A percentile compares a stretch with the other conserved stretches of the same genome.
Evolutionary conservation across 2,329 filamentous ascomycete genomes (phyloP).

Genomic region (Fusarium tjaetaba): DNA sequence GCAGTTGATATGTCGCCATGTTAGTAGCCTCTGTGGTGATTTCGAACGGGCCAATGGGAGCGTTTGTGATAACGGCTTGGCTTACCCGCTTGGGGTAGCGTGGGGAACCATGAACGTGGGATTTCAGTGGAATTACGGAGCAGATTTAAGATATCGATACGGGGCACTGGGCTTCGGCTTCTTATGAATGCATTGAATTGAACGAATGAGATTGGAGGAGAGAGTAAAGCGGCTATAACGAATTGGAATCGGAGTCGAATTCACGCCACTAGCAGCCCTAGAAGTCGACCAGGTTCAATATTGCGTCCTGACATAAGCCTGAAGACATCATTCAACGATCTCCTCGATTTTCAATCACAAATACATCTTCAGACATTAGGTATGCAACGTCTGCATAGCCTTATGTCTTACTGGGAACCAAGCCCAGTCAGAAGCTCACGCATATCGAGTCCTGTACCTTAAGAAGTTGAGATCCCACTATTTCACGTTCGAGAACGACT

Average conservation of each 20-base stretch:
- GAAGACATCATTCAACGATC: fast-evolving
- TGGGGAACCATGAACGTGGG: background rate
- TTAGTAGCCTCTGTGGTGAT: conserved; percentile 25
- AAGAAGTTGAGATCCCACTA: background rate
- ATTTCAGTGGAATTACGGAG: background rate
- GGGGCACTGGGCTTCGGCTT: too few relatives aligned
- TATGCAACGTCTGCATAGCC: fast-evolving
- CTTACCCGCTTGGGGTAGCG: background rate
- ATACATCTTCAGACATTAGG: too few relatives aligned
- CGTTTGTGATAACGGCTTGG: background rate
- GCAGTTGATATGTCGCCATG: conserved; percentile 21
- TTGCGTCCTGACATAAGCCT: background rate
- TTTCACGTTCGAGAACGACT: fast-evolving
- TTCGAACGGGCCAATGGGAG: background rate
- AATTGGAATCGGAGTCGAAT: fast-evolving
- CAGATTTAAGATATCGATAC: too few relatives aligned
- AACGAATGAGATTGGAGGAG: fast-evolving
- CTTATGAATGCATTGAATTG: too few relatives aligned
- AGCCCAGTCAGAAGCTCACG: fast-evolving
- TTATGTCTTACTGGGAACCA: fast-evolving
- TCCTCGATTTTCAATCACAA: fast-evolving
- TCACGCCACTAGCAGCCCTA: too few relatives aligned
- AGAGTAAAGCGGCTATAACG: too few relatives aligned
- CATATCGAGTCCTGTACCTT: background rate
- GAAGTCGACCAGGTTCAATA: fast-evolving